Evolutionary conservation across 805 yeast genomes (phyloP), one percentile per base, ranked within the genome.

Genomic region (Barnettozyma sucrosica): DNA sequence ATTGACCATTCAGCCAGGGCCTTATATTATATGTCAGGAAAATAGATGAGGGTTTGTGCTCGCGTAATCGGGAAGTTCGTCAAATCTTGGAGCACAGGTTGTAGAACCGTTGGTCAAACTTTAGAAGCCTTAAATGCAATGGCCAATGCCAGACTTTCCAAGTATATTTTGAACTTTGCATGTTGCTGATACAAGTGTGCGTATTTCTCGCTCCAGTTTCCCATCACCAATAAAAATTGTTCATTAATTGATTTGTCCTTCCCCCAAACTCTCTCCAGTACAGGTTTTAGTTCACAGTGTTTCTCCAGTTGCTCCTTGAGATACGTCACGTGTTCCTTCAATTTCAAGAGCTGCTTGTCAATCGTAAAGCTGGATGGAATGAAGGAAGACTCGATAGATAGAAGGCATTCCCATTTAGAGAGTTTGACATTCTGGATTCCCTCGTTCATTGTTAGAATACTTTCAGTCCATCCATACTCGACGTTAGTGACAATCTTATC

Each of bases 401-500:
- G 33, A 5, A 61, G 45, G 26, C 62, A 57, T 23, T 54, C 47
- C 66, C 65, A 64, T 19, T 53, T 49, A 18, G 46, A 24, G 38
- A 61, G 24, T 48, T 61, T 25, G 3, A 51, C 49, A 16, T 45
- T 47, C 16, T 52, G 40, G 16, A 69, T 50, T 9, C 60, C 62
- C 8, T 62, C 51, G 45, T 56, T 52, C 26, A 36, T 30, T 1
- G 45, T 44, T 5, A 67, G 38, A 1, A 65, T 20, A 4, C 44
- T 47, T 5, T 52, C 45, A 42, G 72, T 65, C 96, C 96, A 89
- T 2, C 96, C 96, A 61, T 80, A 89, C 61, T 89, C 95, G 49
- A 82, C 76, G 46, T 71, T 76, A 6, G 92, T 81, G 2, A 89
- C 80, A 28, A 86, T 72, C 52, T 84, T 80, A 47, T 80, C 83